Evolutionary conservation across 1,139 yeast genomes (phyloP), one percentile per base, ranked within the genome.

Genomic region (Geotrichum reessii): DNA sequence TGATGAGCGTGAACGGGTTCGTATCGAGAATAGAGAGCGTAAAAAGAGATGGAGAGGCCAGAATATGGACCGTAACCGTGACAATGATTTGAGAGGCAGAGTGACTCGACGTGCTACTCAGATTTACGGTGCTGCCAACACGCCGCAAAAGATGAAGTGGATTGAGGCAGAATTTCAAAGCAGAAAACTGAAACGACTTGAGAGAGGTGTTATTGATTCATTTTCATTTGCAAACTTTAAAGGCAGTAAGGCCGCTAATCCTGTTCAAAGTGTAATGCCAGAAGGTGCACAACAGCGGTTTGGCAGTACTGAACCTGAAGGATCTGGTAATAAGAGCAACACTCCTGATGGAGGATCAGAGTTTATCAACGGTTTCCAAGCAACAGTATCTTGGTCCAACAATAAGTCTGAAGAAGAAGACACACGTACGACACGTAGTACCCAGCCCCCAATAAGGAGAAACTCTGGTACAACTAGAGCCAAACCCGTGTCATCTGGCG

Each of bases 1-100:
- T 62, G 76, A 74, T 54, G 76, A 74, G 31, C 81, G 81, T 61
- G 95, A 87, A 64, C 79, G 84, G 63, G 76, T 83, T 9, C 74
- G 89, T 49, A 70, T 82, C 28, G 95, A 86, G 59, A 91, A 91
- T 66, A 78, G 96, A 55, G 93, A 87, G 63, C 79, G 98, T 47
- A 93, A 93, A 74, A 86, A 91, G 74, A 82, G 84, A 65, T 93
- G 98, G 98, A 81, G 98, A 68, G 93, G 85, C 62, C 85, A 83
- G 44, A 91, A 92, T 69, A 81, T 82, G 17, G 87, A 86, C 63
- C 79, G 95, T 63, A 92, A 92, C 70, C 86, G 89, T 73, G 97
- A 90, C 69, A 87, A 88, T 66, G 98, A 92, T 69, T 74, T 92
- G 61, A 79, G 95, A 57, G 82, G 88, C 1, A 77, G 98, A 58